Evolutionary conservation across 2,329 filamentous ascomycete genomes (phyloP), one percentile per base, ranked within the genome.

Genomic region (Claviceps sp.): DNA sequence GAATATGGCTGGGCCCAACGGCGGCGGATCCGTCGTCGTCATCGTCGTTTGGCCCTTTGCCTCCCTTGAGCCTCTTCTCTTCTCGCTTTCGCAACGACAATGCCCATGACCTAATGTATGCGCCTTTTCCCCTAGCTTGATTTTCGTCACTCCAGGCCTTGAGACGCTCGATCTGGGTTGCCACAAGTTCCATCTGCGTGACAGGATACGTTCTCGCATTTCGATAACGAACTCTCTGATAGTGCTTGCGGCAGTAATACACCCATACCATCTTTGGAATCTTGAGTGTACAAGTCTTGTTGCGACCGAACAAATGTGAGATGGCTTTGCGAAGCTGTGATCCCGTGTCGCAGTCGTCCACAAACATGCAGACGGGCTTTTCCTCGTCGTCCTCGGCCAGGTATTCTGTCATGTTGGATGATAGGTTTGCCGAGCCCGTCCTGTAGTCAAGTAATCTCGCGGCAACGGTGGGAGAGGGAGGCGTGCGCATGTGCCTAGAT

Each of bases 281-380:
- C 45, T 75, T 72, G 37, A 83, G 76, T 0, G 87, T 93, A 60
- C 81, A 84, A 7, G 78, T 73, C 67, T 93, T 93, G 72, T 93
- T 93, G 39, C 88, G 79, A 22, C 87, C 87, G 58, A 91, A 91
- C 51, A 90, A 78, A 61, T 93, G 86, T 0, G 85, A 88, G 53
- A 91, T 84, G 5, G 84, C 81, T 67, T 91, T 91, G 47, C 87
- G 79, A 23, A 76, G 75, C 51, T 78, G 74, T 5, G 79, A 80
- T 4, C 73, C 74, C 0, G 79, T 83, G 45, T 77, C 72, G 60
- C 81, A 85, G 54, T 77, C 70, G 1, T 70, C 64, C 16, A 76
- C 73, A 56, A 76, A 80, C 68, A 79, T 76, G 60, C 80, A 83
- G 23, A 59, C 62, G 14, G 65, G 61, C 5, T 63, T 60, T 36